A percentile compares a stretch with the other conserved stretches of the same genome.
Conservation (phyloP, 768 basidiomycete species). For the Amanita rimosa region DNA sequence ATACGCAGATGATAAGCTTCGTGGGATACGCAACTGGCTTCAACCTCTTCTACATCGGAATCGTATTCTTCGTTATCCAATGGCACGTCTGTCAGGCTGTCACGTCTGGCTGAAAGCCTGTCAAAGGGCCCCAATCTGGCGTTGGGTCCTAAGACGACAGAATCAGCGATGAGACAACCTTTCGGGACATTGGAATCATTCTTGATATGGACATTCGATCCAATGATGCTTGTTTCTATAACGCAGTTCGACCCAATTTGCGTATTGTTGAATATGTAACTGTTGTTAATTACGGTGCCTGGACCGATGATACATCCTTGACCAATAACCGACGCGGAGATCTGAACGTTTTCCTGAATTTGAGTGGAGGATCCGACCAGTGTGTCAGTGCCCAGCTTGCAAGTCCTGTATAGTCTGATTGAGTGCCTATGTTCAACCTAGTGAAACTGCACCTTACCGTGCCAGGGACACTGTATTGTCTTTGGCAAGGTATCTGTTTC, state of each 20-base stretch:
- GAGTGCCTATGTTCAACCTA: background rate
- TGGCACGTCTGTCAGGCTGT: slow-evolving; percentile 22
- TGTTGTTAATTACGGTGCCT: slow-evolving; percentile 54
- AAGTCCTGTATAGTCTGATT: slow-evolving; percentile 43
- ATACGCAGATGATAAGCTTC: background rate
- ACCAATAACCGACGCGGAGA: slow-evolving; percentile 72
- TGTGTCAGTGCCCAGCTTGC: slow-evolving; percentile 69
- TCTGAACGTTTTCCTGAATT: slow-evolving; percentile 53
- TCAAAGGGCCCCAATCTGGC: slow-evolving; percentile 60
- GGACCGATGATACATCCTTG: slow-evolving; percentile 63
- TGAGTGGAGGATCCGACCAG: slow-evolving; percentile 76
- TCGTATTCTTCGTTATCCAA: slow-evolving; percentile 28
- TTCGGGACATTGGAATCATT: slow-evolving; percentile 54
- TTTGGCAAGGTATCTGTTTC: slow-evolving; percentile 82
- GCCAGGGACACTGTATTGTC: slow-evolving; percentile 71
- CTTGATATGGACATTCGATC: slow-evolving; percentile 60
- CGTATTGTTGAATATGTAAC: slow-evolving; percentile 79
- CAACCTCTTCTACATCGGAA: slow-evolving; percentile 59
- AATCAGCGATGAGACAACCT: slow-evolving; percentile 78
- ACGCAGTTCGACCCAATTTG: slow-evolving; percentile 57
- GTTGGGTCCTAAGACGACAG: slow-evolving; percentile 67
- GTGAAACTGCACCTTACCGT: slow-evolving; percentile 34
- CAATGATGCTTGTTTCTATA: slow-evolving; percentile 76
- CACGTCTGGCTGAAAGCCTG: slow-evolving; percentile 50
- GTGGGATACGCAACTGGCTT: slow-evolving; percentile 39